Evolutionary conservation across 768 basidiomycete species (phyloP), one percentile per base, ranked within the genome.

Genomic region (Tricholoma matsutake): DNA sequence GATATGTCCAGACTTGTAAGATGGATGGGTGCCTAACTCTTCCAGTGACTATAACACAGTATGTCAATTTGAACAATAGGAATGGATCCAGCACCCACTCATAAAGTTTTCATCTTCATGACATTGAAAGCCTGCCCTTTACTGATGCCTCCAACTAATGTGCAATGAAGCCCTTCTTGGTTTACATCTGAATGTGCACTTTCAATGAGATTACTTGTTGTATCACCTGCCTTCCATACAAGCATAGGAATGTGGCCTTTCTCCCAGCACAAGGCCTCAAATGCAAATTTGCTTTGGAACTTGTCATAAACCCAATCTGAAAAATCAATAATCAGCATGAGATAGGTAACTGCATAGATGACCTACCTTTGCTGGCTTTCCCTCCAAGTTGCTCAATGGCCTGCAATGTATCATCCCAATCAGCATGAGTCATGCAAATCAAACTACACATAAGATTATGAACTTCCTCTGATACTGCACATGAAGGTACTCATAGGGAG

Each of bases 401-500:
- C 35, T 11, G 35, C 35, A 37, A 37, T 13, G 35, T 37, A 37
- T 9, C 35, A 37, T 37, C 35, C 35, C 35, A 37, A 37, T 37
- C 13, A 13, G 35, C 35, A 13, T 37, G 35, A 13, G 35, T 37
- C 35, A 37, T 37, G 35, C 35, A 37, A 35, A 37, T 37, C 35
- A 37, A 11, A 37, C 35, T 37, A 11, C 10, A 9, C 35, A 37
- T 37, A 37, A 32, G 5, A 32, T 32, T 32, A 32, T 10, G 32
- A 32, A 32, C 32, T 32, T 32, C 32, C 32, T 32, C 35, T 37
- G 35, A 37, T 37, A 37, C 35, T 37, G 35, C 35, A 37, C 35
- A 37, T 56, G 59, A 0, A 74, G 57, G 35, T 74, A 71, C 3
- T 74, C 66, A 52, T 73, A 74, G 4, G 37, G 47, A 49, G 56